Conservation (phyloP, 2,329 filamentous ascomycete genomes). For the Rutstroemia sp. region DNA sequence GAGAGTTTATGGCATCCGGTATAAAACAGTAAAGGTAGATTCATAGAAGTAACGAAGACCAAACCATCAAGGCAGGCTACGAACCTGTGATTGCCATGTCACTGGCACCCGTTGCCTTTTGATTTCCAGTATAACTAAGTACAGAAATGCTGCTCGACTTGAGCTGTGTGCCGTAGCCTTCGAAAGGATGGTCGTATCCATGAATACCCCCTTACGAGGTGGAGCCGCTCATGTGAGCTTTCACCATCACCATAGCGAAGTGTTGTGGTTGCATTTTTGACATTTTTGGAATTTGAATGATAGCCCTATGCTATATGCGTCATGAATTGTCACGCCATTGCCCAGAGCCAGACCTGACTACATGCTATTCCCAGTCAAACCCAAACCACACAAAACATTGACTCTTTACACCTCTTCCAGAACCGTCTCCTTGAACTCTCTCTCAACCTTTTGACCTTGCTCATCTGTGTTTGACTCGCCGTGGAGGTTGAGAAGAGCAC, state of each 20-base stretch:
- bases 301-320: conserved; percentile 28
- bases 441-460: conserved; percentile 95
- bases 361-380: conserved; percentile 30
- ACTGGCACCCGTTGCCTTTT: no score
- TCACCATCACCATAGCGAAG: no score
- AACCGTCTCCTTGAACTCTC: conserved; percentile 98
- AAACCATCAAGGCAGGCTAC: no score
- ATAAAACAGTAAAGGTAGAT: no score
- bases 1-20: no score
- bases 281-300: conserved; percentile 17
- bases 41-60: no score
- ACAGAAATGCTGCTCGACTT: no score
- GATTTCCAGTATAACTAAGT: no score
- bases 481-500: conserved; percentile 91
- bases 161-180: no score
- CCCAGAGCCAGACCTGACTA: conserved; percentile 30
- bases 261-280: conserved; percentile 12
- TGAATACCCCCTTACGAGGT: neutral
- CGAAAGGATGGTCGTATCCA: neutral
- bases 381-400: conserved; percentile 19
- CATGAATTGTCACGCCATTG: conserved; percentile 29
- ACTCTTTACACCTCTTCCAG: conserved; percentile 79
- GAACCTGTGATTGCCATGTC: no score
- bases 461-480: conserved; percentile 96
- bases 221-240: neutral